A percentile compares a stretch with the other conserved stretches of the same genome.
Conservation (phyloP, 768 basidiomycete species). For the Trametes coccinea region DNA sequence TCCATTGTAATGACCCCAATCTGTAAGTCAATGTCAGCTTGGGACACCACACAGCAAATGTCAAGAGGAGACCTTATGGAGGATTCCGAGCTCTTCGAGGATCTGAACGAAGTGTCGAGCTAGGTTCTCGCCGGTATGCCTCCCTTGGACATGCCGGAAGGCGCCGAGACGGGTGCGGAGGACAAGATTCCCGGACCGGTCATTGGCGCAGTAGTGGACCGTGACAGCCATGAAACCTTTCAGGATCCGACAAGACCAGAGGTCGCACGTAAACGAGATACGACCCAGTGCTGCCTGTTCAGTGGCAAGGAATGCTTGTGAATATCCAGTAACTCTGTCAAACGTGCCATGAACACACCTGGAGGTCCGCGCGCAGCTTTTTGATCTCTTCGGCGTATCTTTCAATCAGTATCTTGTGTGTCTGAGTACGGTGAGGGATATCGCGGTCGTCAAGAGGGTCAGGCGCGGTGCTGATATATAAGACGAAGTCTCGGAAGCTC, state of each 20-base stretch:
- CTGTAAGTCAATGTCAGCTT: neutral
- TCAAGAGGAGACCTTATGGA: neutral
- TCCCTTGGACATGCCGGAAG: conserved; percentile 34
- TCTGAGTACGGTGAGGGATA: conserved; percentile 38
- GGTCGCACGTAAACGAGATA: conserved; percentile 12
- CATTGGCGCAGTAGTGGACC: conserved; percentile 6
- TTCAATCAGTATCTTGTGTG: conserved; percentile 32
- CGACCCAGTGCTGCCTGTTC: conserved; percentile 1
- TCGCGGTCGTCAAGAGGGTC: conserved; percentile 30
- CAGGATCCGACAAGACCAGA: conserved; percentile 7
- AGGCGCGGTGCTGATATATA: conserved; percentile 29
- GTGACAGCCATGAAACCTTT: conserved; percentile 13
- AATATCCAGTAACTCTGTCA: neutral
- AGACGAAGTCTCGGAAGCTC: conserved; percentile 35
- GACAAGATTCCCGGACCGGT: conserved; percentile 25
- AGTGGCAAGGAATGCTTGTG: neutral
- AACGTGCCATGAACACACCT: neutral
- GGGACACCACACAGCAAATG: neutral
- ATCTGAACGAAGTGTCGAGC: neutral
- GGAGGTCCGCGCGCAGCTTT: conserved; percentile 1
- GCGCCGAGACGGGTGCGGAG: conserved; percentile 31
- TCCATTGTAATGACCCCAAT: conserved; percentile 37
- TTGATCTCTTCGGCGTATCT: conserved; percentile 27
- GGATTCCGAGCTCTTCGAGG: neutral
- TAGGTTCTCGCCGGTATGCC: conserved; percentile 23